These are phyloP conservation scores for Rhododendron kiyosumense DNA, from an alignment of 148 eudicot genomes.

Conservation along the genomic window DNA sequence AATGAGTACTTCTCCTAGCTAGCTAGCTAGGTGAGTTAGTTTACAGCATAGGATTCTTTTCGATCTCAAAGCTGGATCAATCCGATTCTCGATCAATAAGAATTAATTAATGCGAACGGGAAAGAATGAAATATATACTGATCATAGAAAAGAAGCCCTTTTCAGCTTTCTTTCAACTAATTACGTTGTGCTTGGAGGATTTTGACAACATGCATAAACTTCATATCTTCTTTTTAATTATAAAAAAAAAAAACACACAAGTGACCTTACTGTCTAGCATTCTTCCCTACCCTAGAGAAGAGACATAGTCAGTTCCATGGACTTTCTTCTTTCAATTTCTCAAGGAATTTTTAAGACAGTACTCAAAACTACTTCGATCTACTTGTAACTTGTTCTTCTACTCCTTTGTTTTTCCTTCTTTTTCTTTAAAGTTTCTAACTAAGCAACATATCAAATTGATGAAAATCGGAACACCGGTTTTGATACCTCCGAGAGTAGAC, in stretches of 20 bases:
- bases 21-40: not conserved
- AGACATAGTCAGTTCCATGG: not conserved
- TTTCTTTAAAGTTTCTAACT: not conserved
- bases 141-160: not conserved
- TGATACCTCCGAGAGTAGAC: constrained; percentile 61
- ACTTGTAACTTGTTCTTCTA: not conserved
- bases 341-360: not conserved
- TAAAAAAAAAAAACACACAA: not conserved
- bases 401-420: not conserved
- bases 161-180: not conserved
- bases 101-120: not conserved
- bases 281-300: not conserved
- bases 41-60: not conserved
- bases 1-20: not conserved
- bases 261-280: not conserved
- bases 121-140: not conserved
- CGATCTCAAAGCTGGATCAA: not conserved
- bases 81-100: not conserved
- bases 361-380: not conserved
- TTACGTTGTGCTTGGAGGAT: not conserved
- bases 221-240: not conserved
- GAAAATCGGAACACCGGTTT: not conserved
- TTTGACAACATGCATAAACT: not conserved
- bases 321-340: not conserved
- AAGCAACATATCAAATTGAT: not conserved